These are phyloP conservation scores for Coemansia sp. DNA, from an alignment of 192 early-diverging fungal species.

Conservation along the genomic window DNA sequence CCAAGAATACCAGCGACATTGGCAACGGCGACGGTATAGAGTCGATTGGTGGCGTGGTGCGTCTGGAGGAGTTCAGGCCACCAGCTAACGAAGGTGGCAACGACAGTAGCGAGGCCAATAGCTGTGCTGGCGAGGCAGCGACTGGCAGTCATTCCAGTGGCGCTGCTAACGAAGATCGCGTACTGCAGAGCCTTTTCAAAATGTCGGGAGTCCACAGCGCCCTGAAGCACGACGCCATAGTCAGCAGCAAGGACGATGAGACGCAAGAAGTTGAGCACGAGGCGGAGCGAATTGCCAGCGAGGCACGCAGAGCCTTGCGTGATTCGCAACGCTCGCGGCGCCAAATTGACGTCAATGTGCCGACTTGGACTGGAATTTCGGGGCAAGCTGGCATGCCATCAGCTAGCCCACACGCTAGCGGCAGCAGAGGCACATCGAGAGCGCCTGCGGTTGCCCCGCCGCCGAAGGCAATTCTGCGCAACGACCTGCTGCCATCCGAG, in stretches of 20 bases:
- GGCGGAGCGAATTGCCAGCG: slow-evolving; percentile 78
- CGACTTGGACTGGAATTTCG: slow-evolving; percentile 91
- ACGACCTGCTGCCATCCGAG: slow-evolving; percentile 15
- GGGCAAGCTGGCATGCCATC: slow-evolving; percentile 58
- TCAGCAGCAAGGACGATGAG: slow-evolving; percentile 70
- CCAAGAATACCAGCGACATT: background rate
- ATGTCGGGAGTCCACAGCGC: slow-evolving; percentile 88
- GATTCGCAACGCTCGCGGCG: slow-evolving; percentile 69
- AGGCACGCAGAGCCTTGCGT: slow-evolving; percentile 77
- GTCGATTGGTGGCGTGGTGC: slow-evolving; percentile 28
- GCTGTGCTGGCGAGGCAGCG: background rate
- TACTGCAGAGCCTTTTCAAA: slow-evolving; percentile 80
- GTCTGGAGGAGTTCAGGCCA: slow-evolving; percentile 28
- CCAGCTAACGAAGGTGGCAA: slow-evolving; percentile 7
- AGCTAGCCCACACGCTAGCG: background rate
- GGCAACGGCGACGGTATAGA: slow-evolving; percentile 16
- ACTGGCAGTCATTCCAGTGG: background rate
- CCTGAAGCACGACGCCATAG: slow-evolving; percentile 89
- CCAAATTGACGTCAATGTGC: slow-evolving; percentile 66
- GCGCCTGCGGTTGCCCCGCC: slow-evolving; percentile 35
- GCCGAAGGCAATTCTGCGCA: slow-evolving; percentile 28
- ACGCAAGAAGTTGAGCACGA: slow-evolving; percentile 73
- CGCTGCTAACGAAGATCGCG: slow-evolving; percentile 65
- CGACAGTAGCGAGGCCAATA: background rate
- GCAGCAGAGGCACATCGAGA: background rate